Percentiles rank a stretch among this genome's conserved stretches.
Conservation (phyloP, 2,329 filamentous ascomycete species). For the Cephalotrichum gorgonifer region DNA sequence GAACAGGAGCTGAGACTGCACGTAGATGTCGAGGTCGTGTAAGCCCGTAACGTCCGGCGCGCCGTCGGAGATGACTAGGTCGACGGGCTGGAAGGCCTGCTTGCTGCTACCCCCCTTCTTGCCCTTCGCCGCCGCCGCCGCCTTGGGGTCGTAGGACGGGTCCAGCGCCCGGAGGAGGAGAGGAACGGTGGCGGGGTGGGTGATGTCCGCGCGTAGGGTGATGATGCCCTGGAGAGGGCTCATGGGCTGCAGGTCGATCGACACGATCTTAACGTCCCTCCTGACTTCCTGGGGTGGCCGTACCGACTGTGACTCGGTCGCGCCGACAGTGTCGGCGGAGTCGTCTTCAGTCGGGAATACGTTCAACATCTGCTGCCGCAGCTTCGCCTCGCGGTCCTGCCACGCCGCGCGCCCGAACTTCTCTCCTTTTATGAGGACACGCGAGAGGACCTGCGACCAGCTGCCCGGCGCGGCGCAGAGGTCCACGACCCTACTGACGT, state of each 20-base stretch:
- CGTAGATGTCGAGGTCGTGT: constrained; percentile 96
- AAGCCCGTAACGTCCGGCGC: constrained; percentile 94
- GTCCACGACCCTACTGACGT: constrained; percentile 87
- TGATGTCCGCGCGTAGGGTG: constrained; percentile 90
- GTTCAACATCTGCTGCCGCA: constrained; percentile 50
- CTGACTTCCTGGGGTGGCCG: constrained; percentile 22
- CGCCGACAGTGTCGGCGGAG: not conserved
- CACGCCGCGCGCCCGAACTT: constrained; percentile 77
- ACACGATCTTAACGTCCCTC: constrained; percentile 83
- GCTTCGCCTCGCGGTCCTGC: constrained; percentile 68
- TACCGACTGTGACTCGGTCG: not conserved
- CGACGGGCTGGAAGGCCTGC: constrained; percentile 66
- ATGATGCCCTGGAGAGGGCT: constrained; percentile 86
- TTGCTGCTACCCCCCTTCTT: no score
- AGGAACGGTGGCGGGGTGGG: constrained; percentile 89
- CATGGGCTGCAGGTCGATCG: constrained; percentile 94
- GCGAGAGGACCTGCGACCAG: constrained; percentile 93
- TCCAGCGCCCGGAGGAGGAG: constrained; percentile 79
- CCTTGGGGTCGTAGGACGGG: constrained; percentile 45
- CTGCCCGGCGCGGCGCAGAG: constrained; percentile 91
- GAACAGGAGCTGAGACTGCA: constrained; percentile 91
- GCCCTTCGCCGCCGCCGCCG: constrained; percentile 18
- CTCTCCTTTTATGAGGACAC: constrained; percentile 87
- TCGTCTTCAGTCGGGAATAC: constrained; percentile 24
- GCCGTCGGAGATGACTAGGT: constrained; percentile 89